Evolutionary conservation across 1,284 basidiomycete genomes (phyloP).

Genomic region (Sporisorium graminicola): DNA sequence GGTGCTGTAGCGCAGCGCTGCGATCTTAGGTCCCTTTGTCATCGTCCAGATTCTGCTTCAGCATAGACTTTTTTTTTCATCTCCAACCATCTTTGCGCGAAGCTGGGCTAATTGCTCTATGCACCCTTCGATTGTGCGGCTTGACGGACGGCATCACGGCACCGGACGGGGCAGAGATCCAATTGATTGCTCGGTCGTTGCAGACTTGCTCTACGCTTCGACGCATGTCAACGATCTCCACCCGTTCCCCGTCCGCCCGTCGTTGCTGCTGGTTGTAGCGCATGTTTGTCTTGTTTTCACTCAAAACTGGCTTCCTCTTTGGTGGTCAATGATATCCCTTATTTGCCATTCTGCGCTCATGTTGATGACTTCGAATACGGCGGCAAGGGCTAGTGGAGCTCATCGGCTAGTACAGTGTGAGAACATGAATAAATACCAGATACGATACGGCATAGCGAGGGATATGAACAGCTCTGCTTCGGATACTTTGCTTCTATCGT

Average conservation of each 20-base stretch:
- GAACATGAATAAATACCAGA: no score
- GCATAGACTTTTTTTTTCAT: constrained; percentile 23
- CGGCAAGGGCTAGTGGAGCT: no score
- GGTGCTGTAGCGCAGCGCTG: constrained; percentile 37
- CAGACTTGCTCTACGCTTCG: background rate
- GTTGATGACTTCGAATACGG: background rate
- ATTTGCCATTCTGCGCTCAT: background rate
- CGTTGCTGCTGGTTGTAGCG: background rate
- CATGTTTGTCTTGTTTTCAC: background rate
- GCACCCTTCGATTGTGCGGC: background rate
- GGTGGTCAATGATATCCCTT: constrained; percentile 10
- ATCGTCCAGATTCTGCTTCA: constrained; percentile 1
- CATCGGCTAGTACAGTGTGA: background rate
- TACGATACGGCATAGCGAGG: no score
- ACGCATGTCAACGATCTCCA: background rate
- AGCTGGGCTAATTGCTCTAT: background rate
- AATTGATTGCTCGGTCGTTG: background rate
- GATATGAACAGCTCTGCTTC: background rate
- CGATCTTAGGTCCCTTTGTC: background rate
- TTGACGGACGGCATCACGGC: background rate
- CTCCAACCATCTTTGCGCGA: background rate
- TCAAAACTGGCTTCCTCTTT: background rate
- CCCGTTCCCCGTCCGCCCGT: background rate
- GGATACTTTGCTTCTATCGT: no score
- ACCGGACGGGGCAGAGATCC: no score